phyloP scores from a whole-genome alignment of 306 rosid species.

The Geum urbanum region DNA sequence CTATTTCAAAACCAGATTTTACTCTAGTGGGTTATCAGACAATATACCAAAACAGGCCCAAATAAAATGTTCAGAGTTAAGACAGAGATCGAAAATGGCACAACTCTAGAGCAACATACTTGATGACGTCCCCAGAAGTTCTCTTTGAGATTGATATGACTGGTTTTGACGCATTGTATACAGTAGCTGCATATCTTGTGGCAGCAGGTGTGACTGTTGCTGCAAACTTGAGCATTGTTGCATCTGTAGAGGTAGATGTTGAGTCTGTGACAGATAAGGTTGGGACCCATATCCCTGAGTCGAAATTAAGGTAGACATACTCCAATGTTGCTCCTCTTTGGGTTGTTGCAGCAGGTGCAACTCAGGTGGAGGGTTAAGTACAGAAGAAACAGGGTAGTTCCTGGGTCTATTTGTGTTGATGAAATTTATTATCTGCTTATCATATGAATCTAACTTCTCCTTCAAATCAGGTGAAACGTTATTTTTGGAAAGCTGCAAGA shows the following conservation, averaged over 20 bases:
- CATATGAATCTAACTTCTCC: constrained; percentile 45
- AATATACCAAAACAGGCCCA: background rate
- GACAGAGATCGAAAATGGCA: constrained; percentile 17
- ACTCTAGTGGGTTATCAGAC: background rate
- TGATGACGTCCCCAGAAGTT: constrained; percentile 58
- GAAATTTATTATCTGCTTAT: constrained; percentile 47
- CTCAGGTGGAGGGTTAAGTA: too few species aligned
- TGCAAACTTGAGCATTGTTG: constrained; percentile 66
- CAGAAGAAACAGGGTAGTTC: too few species aligned
- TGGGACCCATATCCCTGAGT: constrained; percentile 64
- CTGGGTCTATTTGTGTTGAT: too few species aligned
- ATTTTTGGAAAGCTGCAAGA: constrained; percentile 46
- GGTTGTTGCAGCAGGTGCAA: too few species aligned
- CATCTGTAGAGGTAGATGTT: constrained; percentile 63
- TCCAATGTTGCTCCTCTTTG: too few species aligned
- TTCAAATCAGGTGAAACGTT: constrained; percentile 27
- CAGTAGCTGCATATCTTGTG: constrained; percentile 51
- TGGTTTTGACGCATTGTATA: constrained; percentile 49
- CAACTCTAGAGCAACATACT: background rate
- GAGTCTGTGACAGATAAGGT: constrained; percentile 59
- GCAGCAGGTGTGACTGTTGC: constrained; percentile 53
- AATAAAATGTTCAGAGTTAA: background rate
- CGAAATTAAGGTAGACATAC: constrained; percentile 34
- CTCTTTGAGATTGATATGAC: constrained; percentile 53
- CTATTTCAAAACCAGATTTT: background rate